Conservation (phyloP, 176 grass and related monocot species). For the Miscanthus lutarioriparius region DNA sequence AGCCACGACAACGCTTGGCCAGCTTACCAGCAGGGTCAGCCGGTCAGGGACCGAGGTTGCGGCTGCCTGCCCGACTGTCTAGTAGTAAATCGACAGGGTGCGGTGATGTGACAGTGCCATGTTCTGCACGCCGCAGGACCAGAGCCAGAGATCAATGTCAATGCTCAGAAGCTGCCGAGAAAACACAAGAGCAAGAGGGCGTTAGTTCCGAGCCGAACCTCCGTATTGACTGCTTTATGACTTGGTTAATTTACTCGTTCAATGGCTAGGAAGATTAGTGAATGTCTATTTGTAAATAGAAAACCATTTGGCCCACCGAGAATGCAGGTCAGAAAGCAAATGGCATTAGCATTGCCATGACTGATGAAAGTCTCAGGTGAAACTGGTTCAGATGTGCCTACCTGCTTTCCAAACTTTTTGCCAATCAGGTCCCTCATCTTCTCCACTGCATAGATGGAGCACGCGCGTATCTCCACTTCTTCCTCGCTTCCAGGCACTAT, state of each 20-base stretch:
- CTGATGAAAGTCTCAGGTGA: slow-evolving; percentile 19
- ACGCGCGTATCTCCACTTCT: slow-evolving; percentile 87
- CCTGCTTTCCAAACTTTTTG: slow-evolving; percentile 85
- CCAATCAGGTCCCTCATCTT: slow-evolving; percentile 85
- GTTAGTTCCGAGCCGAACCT: slow-evolving; percentile 27
- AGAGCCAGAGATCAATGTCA: slow-evolving; percentile 96
- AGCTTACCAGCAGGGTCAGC: neutral
- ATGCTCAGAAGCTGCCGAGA: slow-evolving; percentile 85
- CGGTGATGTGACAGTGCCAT: slow-evolving; percentile 81
- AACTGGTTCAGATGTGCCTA: slow-evolving; percentile 35
- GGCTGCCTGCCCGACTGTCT: slow-evolving; percentile 17
- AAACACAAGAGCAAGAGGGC: slow-evolving; percentile 29
- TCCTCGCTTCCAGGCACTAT: slow-evolving; percentile 84
- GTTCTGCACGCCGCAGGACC: slow-evolving; percentile 83
- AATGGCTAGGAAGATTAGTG: neutral
- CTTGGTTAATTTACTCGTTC: neutral
- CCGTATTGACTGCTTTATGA: slow-evolving; percentile 29
- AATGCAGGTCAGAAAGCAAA: slow-evolving; percentile 7
- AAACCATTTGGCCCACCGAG: neutral
- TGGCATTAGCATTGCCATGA: neutral
- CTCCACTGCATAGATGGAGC: slow-evolving; percentile 88
- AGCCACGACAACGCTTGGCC: neutral
- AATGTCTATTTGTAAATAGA: neutral
- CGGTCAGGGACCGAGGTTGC: neutral
- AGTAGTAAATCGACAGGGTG: slow-evolving; percentile 94